A percentile compares a stretch with the other conserved stretches of the same genome.
Conservation (phyloP, 2,329 filamentous ascomycete species). For the Cercospora sp. region DNA sequence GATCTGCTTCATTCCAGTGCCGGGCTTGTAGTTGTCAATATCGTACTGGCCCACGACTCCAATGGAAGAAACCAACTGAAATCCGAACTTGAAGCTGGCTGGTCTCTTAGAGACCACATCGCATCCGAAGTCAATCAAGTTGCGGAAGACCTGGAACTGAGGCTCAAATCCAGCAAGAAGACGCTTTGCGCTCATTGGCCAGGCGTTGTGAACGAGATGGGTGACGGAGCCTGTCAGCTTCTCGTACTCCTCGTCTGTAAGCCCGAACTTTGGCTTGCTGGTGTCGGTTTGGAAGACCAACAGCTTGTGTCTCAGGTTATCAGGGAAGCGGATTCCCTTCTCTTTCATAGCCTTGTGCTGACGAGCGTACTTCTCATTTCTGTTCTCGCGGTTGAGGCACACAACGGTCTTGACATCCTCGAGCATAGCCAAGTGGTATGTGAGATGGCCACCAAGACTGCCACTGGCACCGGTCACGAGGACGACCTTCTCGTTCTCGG, state of each 20-base stretch:
- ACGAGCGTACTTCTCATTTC: conserved; percentile 32
- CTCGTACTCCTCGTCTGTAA: conserved; percentile 45
- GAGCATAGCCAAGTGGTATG: conserved; percentile 33
- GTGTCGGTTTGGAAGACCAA: conserved; percentile 54
- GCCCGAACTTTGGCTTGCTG: conserved; percentile 51
- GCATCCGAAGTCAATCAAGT: conserved; percentile 51
- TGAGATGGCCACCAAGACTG: conserved; percentile 45
- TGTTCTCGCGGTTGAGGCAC: conserved; percentile 51
- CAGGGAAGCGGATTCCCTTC: conserved; percentile 25
- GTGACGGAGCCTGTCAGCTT: conserved; percentile 46
- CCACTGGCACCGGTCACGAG: conserved; percentile 41
- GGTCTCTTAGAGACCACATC: conserved; percentile 32
- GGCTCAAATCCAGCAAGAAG: conserved; percentile 53
- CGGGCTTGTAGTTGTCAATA: conserved; percentile 17
- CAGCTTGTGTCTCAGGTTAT: conserved; percentile 41
- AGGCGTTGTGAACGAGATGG: conserved; percentile 57
- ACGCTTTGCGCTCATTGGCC: conserved; percentile 58
- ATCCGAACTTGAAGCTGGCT: conserved; percentile 33
- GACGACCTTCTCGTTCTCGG: conserved; percentile 28
- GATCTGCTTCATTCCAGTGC: conserved; percentile 24
- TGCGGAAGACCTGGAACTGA: conserved; percentile 54
- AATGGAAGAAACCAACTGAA: conserved; percentile 49
- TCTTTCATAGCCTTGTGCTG: conserved; percentile 41
- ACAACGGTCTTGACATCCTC: conserved; percentile 41
- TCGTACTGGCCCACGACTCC: conserved; percentile 42